A percentile compares a stretch with the other conserved stretches of the same genome.
Conservation (phyloP, 257 asterid genomes). For the Primulina huaijiensis region DNA sequence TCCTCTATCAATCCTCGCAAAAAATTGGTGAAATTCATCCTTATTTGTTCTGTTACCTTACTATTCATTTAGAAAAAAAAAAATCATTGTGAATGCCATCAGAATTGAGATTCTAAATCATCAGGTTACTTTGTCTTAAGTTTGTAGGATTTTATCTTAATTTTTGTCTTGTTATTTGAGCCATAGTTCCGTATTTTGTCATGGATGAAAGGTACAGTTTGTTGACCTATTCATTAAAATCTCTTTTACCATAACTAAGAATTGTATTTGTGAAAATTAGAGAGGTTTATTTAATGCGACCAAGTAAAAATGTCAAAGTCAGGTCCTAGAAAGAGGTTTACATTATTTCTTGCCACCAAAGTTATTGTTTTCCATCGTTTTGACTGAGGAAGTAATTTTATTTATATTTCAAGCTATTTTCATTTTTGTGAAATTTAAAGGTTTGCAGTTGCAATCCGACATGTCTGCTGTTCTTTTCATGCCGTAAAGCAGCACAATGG, state of each 20-base stretch:
- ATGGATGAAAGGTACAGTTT: not conserved
- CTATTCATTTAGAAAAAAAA: not conserved
- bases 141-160: not conserved
- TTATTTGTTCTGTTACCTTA: not conserved
- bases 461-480: not conserved
- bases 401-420: not conserved
- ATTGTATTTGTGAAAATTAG: no score
- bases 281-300: not conserved
- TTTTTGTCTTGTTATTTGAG: not conserved
- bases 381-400: not conserved
- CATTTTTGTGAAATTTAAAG: not conserved
- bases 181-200: no score
- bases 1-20: not conserved
- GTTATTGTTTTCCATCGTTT: not conserved
- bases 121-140: not conserved
- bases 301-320: no score
- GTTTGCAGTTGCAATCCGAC: not conserved
- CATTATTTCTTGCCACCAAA: no score
- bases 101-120: not conserved
- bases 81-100: not conserved
- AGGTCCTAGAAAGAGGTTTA: not conserved
- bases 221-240: not conserved
- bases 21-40: slow-evolving; percentile 4
- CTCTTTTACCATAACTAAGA: not conserved
- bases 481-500: not conserved